A percentile compares a stretch with the other conserved stretches of the same genome.
These are phyloP conservation scores for Gautieria morchelliformis DNA, from an alignment of 768 basidiomycete genomes.

Conservation along the genomic window DNA sequence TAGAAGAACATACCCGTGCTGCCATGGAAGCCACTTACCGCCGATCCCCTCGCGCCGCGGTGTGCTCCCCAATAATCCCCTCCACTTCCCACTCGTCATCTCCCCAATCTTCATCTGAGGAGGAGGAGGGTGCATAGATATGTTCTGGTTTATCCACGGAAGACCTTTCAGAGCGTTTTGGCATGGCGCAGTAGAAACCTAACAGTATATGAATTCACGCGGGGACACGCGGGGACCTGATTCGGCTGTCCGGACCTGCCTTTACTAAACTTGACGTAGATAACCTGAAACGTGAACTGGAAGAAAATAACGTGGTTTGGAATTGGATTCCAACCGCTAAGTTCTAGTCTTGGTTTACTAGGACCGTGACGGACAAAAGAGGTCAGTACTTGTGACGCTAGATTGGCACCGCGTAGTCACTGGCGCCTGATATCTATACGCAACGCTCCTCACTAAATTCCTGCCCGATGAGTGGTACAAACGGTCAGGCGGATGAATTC, in stretches of 20 bases:
- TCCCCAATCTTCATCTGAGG: slow-evolving; percentile 5
- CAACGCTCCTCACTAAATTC: neutral
- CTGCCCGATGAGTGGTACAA: slow-evolving; percentile 5
- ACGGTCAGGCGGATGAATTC: slow-evolving; percentile 31
- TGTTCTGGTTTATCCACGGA: no score
- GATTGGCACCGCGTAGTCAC: no score
- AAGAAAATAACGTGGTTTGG: no score
- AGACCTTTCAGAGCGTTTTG: no score
- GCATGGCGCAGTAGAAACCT: neutral
- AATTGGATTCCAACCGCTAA: no score
- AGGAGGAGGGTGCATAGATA: neutral
- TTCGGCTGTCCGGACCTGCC: no score
- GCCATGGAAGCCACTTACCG: neutral
- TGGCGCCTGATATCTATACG: no score
- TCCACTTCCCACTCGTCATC: neutral
- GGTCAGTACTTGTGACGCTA: no score
- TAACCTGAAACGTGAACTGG: no score
- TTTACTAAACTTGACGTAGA: no score
- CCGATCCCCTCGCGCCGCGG: neutral
- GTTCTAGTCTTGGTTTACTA: no score
- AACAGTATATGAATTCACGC: neutral
- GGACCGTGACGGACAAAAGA: no score
- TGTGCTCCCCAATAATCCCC: neutral
- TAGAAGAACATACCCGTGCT: neutral
- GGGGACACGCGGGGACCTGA: neutral